Percentiles rank a stretch among this genome's conserved stretches.
Evolutionary conservation across 106 monocot species (phyloP).

Genomic region (Dendrobium huoshanense): DNA sequence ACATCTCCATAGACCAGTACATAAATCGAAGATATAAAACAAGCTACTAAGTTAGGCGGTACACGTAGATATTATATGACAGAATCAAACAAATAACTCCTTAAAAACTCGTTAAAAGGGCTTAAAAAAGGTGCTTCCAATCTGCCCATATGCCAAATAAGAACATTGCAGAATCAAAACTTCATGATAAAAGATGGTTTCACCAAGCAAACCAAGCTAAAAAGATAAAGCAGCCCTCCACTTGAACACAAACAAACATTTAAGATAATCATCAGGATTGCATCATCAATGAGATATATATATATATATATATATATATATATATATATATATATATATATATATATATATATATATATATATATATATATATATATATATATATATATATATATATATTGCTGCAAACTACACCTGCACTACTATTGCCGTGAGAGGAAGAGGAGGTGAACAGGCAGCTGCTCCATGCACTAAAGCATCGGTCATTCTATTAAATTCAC

Average conservation of each 20-base stretch:
- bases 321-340: not conserved
- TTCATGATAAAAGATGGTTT: not conserved
- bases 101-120: too few species aligned
- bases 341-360: not conserved
- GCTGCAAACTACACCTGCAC: conserved; percentile 60
- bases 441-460: conserved; percentile 56
- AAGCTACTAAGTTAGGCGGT: too few species aligned
- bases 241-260: not conserved
- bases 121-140: too few species aligned
- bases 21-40: too few species aligned
- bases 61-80: too few species aligned
- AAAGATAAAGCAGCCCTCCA: not conserved
- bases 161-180: not conserved
- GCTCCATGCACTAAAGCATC: conserved; percentile 47
- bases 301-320: not conserved
- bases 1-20: too few species aligned
- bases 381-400: not conserved
- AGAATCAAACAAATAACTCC: too few species aligned
- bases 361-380: not conserved
- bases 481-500: conserved; percentile 68
- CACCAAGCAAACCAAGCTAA: not conserved
- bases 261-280: not conserved
- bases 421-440: conserved; percentile 73
- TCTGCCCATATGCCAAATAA: too few species aligned
- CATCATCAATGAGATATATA: not conserved